phyloP scores from a whole-genome alignment of 164 flowering plant genomes.

The Macadamia integrifolia region DNA sequence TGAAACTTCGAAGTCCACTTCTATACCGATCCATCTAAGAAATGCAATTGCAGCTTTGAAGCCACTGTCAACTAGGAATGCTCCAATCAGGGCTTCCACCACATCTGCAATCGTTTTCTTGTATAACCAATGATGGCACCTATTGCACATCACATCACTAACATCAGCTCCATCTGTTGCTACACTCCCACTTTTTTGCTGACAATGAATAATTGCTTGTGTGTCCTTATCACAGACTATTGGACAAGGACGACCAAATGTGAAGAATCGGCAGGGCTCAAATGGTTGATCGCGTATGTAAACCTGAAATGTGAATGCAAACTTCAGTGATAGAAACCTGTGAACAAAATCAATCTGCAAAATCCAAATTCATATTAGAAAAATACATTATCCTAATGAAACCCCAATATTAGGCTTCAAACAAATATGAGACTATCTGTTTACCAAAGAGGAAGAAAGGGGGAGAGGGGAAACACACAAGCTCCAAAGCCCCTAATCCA shows the following conservation, averaged over 20 bases:
- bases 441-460: too few species aligned
- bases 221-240: conserved; percentile 46
- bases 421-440: too few species aligned
- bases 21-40: conserved; percentile 83
- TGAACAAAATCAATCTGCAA: too few species aligned
- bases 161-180: conserved; percentile 10
- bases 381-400: too few species aligned
- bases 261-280: conserved; percentile 64
- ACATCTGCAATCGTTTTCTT: conserved; percentile 90
- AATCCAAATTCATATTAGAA: too few species aligned
- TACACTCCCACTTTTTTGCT: conserved; percentile 9
- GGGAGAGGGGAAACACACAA: too few species aligned
- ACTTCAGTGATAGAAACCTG: too few species aligned
- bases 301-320: conserved; percentile 35
- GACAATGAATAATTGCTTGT: conserved; percentile 40
- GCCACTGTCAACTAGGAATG: conserved; percentile 87
- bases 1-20: conserved; percentile 54
- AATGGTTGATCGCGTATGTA: conserved; percentile 85
- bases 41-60: conserved; percentile 86
- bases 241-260: conserved; percentile 72
- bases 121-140: conserved; percentile 68
- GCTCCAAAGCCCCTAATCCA: too few species aligned
- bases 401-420: too few species aligned
- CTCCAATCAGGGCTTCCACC: conserved; percentile 91
- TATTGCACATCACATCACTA: conserved; percentile 51